Evolutionary conservation across 306 rosid genomes (phyloP), one percentile per base, ranked within the genome.

Genomic region (Cyamopsis tetragonoloba): DNA sequence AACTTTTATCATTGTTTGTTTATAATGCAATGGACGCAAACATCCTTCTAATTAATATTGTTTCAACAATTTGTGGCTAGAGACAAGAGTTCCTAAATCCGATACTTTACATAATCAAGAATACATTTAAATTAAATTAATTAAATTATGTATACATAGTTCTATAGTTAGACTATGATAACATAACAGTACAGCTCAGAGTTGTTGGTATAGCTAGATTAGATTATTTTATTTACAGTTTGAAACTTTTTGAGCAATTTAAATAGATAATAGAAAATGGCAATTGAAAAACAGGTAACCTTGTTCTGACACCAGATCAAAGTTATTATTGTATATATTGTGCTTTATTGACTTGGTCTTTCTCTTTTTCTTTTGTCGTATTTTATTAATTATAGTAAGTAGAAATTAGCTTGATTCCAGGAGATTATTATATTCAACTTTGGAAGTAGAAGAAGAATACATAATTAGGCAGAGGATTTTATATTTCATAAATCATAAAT

Each of bases 221-320:
- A 5, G 11, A 12, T 27, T 46, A 13, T 20, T 49, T 42, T 39
- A 5, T 49, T 42, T 39, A 5, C 15, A 11, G 24, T 26, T 62
- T 27, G 37, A 51, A 72, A 38, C n/a, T 49, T 62, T 50, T 62
- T 50, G 77, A 13, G 37, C 77, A 62, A 49, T 47, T 71, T 34
- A 54, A 62, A 11, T 62, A 28, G 57, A 18, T 57, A 70, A 57
- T n/a, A n/a, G n/a, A 28, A 20, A 30, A 41, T 12, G 26, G 62
- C 22, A 13, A 55, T 57, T 70, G 75, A 70, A 72, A 48, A 48
- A 44, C 23, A 11, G 14, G n/a, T n/a, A n/a, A n/a, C 39, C 61
- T 23, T 51, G 1, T 71, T 14, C 77, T 72, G 63, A 62, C 70
- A 62, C 54, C 42, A 24, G 12, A 34, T 38, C 60, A 11, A 14